Percentiles rank a stretch among this genome's conserved stretches.
Evolutionary conservation across 2,329 filamentous ascomycete species (phyloP).

Genomic region (Hyphodiscus sp.): DNA sequence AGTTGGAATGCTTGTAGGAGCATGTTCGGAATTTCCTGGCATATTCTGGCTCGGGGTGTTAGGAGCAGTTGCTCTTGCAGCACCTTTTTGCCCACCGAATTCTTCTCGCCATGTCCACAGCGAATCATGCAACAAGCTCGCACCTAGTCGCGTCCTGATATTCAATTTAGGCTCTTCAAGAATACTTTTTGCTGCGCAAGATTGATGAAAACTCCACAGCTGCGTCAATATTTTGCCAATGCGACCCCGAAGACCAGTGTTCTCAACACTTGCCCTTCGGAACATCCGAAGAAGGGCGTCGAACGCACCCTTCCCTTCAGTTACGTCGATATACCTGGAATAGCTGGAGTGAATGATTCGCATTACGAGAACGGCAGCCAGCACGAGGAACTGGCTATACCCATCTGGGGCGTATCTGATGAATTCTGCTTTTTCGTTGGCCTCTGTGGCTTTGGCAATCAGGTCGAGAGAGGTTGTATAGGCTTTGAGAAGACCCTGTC

Average conservation of each 20-base stretch:
- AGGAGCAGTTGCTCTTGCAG: neutral
- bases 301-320: neutral
- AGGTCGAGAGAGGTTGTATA: slow-evolving; percentile 1
- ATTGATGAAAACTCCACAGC: neutral
- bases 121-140: neutral
- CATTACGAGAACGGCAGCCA: slow-evolving; percentile 1
- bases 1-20: neutral
- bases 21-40: neutral
- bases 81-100: neutral
- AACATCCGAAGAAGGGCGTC: neutral
- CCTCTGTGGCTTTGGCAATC: neutral
- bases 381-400: neutral
- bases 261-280: neutral
- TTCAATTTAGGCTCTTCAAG: neutral
- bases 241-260: neutral
- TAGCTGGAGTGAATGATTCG: slow-evolving; percentile 4
- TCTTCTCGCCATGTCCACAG: neutral
- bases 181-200: neutral
- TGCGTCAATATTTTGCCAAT: neutral
- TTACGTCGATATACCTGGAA: neutral
- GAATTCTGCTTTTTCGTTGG: neutral
- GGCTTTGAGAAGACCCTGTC: slow-evolving; percentile 2
- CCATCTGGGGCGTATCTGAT: neutral
- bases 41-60: neutral
- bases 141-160: neutral